Evolutionary conservation across 2,329 filamentous ascomycete species (phyloP).

Genomic region (Penicillium sp.): DNA sequence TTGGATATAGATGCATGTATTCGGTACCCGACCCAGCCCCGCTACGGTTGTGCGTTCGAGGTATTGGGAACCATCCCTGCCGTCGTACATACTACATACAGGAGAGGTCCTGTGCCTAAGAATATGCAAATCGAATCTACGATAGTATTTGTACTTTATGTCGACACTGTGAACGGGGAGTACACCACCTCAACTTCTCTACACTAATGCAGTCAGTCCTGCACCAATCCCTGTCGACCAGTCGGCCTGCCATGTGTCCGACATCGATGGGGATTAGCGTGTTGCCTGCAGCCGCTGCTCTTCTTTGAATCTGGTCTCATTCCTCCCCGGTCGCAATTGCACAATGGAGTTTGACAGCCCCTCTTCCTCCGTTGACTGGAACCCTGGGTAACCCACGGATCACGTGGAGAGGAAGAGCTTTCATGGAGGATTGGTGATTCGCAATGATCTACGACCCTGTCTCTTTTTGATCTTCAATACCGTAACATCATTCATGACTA

Average conservation of each 20-base stretch:
- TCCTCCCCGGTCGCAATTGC: conserved; percentile 7
- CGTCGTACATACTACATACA: not conserved
- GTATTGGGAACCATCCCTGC: conserved; percentile 1
- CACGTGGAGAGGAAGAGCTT: not conserved
- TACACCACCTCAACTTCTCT: too few relatives aligned
- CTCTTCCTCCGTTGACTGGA: not conserved
- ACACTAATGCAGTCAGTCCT: conserved; percentile 2
- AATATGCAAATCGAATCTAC: not conserved
- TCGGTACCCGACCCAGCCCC: not conserved
- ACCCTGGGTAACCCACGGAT: not conserved
- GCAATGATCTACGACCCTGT: too few relatives aligned
- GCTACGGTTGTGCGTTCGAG: not conserved
- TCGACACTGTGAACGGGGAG: too few relatives aligned
- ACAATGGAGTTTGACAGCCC: conserved; percentile 7
- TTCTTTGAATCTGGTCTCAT: conserved; percentile 1
- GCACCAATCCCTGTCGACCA: conserved; percentile 8
- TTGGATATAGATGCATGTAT: conserved; percentile 1
- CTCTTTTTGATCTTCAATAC: not conserved
- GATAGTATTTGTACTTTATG: not conserved
- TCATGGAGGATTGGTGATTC: not conserved
- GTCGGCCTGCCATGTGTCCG: conserved; percentile 22
- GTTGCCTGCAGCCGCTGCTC: conserved; percentile 1
- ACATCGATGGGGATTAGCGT: conserved; percentile 18
- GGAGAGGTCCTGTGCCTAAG: not conserved
- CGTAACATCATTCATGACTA: not conserved